Percentiles rank a stretch among this genome's conserved stretches.
Evolutionary conservation across 1,284 basidiomycete species (phyloP).

Genomic region (Naganishia liquefaciens): DNA sequence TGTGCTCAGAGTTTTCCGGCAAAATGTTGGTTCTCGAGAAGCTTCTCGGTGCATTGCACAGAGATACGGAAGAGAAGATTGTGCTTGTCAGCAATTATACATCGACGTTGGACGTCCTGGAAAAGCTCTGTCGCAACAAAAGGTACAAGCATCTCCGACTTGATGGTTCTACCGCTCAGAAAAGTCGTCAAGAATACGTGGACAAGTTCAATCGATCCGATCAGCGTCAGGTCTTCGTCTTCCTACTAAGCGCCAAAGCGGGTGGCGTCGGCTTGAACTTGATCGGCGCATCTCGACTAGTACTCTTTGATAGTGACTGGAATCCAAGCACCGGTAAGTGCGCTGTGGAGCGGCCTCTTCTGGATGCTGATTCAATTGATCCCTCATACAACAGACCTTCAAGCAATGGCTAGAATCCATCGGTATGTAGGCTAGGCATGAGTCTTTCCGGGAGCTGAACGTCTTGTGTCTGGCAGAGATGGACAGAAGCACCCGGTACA

Average conservation of each 20-base stretch:
- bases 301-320: slow-evolving; percentile 84
- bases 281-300: slow-evolving; percentile 78
- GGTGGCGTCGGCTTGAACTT: slow-evolving; percentile 94
- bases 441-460: slow-evolving; percentile 12
- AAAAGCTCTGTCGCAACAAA: slow-evolving; percentile 76
- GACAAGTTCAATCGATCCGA: slow-evolving; percentile 48
- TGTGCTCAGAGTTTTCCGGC: slow-evolving; percentile 54
- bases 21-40: slow-evolving; percentile 77
- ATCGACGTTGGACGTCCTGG: slow-evolving; percentile 86
- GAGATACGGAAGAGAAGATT: slow-evolving; percentile 86
- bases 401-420: slow-evolving; percentile 97
- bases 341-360: too few species aligned
- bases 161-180: slow-evolving; percentile 80
- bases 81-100: slow-evolving; percentile 89
- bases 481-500: slow-evolving; percentile 90
- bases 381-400: slow-evolving; percentile 63
- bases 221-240: slow-evolving; percentile 62
- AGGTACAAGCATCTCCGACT: slow-evolving; percentile 79
- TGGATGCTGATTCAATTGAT: background rate
- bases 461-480: slow-evolving; percentile 61
- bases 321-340: slow-evolving; percentile 32
- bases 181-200: slow-evolving; percentile 65
- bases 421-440: slow-evolving; percentile 60
- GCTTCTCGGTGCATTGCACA: slow-evolving; percentile 65
- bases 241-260: slow-evolving; percentile 91